Conservation (phyloP, 768 basidiomycete species). For the Daedaleopsis sinensis region DNA sequence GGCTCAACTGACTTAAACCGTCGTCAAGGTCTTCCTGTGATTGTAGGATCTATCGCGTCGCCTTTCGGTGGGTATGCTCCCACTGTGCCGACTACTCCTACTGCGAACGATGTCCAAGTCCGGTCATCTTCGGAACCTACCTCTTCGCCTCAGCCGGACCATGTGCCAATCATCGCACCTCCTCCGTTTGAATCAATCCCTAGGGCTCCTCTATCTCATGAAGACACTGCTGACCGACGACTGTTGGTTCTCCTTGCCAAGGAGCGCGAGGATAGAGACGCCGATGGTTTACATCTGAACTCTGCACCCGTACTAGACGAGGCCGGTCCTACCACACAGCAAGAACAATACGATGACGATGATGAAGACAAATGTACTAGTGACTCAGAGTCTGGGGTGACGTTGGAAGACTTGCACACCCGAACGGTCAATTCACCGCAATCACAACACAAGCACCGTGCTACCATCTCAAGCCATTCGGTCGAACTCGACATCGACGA, state of each 20-base stretch:
- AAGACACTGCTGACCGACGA: slow-evolving; percentile 48
- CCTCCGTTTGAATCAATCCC: slow-evolving; percentile 40
- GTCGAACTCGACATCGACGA: slow-evolving; percentile 35
- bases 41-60: slow-evolving; percentile 1
- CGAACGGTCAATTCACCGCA: not conserved
- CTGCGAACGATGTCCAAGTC: not conserved
- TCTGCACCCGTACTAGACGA: not conserved
- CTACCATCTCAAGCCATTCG: not conserved
- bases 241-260: slow-evolving; percentile 43
- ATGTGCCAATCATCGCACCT: slow-evolving; percentile 58
- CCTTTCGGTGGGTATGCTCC: slow-evolving; percentile 11
- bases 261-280: slow-evolving; percentile 40
- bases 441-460: not conserved
- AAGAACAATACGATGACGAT: slow-evolving; percentile 22
- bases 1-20: not conserved
- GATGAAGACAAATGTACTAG: slow-evolving; percentile 16
- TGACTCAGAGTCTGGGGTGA: not conserved
- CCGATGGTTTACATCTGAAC: slow-evolving; percentile 42
- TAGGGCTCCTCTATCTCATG: slow-evolving; percentile 36
- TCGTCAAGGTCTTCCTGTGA: not conserved
- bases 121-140: not conserved
- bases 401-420: not conserved
- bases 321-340: not conserved
- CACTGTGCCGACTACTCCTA: slow-evolving; percentile 22
- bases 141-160: not conserved